Percentiles rank a stretch among this genome's conserved stretches.
phyloP scores from a whole-genome alignment of 129 eudicot species.

The Helianthus annuus region HanXRQr2.0-SUNRISE NC_035434.2:133701453-133701952 shows the following conservation, averaged over 20 bases:
- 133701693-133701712: conserved; percentile 10
- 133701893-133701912: not conserved
- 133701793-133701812: not conserved
- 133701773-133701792: conserved; percentile 5
- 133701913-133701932: not conserved
- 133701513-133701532: conserved; percentile 37
- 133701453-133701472: conserved; percentile 33
- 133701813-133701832: not conserved
- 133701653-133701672: conserved; percentile 17
- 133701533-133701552: conserved; percentile 27
- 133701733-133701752: conserved; percentile 19
- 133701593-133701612: conserved; percentile 25
- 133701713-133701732: conserved; percentile 1
- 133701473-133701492: conserved; percentile 31
- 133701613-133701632: conserved; percentile 31
- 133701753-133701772: conserved; percentile 11
- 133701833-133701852: conserved; percentile 23
- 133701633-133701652: conserved; percentile 26
- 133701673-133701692: not conserved
- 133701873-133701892: conserved; percentile 8
- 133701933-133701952: conserved; percentile 23
- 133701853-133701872: conserved; percentile 12
- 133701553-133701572: conserved; percentile 28
- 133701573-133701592: conserved; percentile 27
- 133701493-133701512: conserved; percentile 39